Evolutionary conservation across 2,329 filamentous ascomycete species (phyloP).

Genomic region (Hymenoscyphus linearis): DNA sequence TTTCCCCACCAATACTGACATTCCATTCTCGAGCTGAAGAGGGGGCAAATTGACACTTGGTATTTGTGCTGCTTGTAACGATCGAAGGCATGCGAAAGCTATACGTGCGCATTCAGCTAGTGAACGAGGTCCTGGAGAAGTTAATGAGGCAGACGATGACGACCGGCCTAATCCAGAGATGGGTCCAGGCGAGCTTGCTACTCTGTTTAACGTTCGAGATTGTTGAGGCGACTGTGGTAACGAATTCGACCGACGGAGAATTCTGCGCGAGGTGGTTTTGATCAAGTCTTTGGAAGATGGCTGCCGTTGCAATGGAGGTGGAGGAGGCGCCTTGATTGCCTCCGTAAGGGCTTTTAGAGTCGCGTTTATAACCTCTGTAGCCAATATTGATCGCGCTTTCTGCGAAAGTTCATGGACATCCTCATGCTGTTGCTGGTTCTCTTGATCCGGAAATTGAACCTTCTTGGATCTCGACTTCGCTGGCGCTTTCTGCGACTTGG

Average conservation of each 20-base stretch:
- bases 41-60: slow-evolving; percentile 51
- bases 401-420: slow-evolving; percentile 40
- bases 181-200: slow-evolving; percentile 53
- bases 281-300: slow-evolving; percentile 31
- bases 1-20: slow-evolving; percentile 63
- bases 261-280: slow-evolving; percentile 37
- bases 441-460: slow-evolving; percentile 30
- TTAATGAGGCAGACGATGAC: slow-evolving; percentile 33
- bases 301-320: slow-evolving; percentile 18
- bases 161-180: slow-evolving; percentile 37
- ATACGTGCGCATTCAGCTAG: slow-evolving; percentile 58
- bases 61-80: slow-evolving; percentile 45
- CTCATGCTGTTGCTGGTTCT: slow-evolving; percentile 20
- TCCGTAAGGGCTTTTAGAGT: slow-evolving; percentile 65
- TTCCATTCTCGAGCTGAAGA: slow-evolving; percentile 67
- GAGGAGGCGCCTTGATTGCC: slow-evolving; percentile 47
- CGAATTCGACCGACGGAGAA: slow-evolving; percentile 49
- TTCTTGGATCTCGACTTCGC: slow-evolving; percentile 20
- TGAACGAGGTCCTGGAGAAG: slow-evolving; percentile 32
- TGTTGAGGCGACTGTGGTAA: slow-evolving; percentile 57
- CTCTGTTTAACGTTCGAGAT: slow-evolving; percentile 55
- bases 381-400: slow-evolving; percentile 60
- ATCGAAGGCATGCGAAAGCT: slow-evolving; percentile 61
- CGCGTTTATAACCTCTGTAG: slow-evolving; percentile 68
- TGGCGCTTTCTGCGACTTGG: slow-evolving; percentile 20